phyloP scores from a whole-genome alignment of 2,329 filamentous ascomycete genomes.

The Lasiodiplodia theobromae region DNA sequence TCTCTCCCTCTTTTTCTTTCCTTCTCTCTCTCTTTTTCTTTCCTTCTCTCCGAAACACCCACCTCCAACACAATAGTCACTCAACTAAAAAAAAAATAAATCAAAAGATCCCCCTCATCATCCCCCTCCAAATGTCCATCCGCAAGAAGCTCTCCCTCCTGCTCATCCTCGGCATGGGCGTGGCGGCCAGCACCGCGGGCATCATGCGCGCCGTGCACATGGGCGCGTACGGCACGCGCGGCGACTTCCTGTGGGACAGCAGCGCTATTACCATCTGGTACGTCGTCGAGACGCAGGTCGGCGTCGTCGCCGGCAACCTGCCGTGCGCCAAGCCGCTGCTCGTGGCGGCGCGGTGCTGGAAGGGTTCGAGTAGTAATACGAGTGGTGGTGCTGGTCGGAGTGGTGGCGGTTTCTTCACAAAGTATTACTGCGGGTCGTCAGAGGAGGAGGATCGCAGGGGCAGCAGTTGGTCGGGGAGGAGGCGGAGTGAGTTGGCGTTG shows the following conservation, averaged over 20 bases:
- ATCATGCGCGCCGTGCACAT: conserved; percentile 50
- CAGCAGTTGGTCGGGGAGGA: conserved; percentile 34
- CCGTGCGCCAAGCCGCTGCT: conserved; percentile 54
- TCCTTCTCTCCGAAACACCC: background rate
- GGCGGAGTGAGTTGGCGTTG: background rate
- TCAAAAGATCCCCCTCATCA: conserved; percentile 44
- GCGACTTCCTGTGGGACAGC: conserved; percentile 50
- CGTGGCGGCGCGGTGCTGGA: conserved; percentile 41
- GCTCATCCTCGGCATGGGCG: conserved; percentile 45
- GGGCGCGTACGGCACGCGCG: conserved; percentile 45
- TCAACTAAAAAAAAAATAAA: background rate
- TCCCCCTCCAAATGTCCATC: conserved; percentile 51
- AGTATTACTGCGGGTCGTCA: too few species aligned
- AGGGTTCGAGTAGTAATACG: too few species aligned
- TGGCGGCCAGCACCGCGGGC: conserved; percentile 48
- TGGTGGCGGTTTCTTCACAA: too few species aligned
- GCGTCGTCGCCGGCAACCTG: conserved; percentile 54
- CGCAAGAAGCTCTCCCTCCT: conserved; percentile 52
- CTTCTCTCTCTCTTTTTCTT: too few species aligned
- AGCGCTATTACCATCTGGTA: conserved; percentile 58
- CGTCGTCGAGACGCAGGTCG: conserved; percentile 53
- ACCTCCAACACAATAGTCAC: background rate
- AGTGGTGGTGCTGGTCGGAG: too few species aligned
- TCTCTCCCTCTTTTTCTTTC: background rate
- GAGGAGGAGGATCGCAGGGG: conserved; percentile 34